Conservation (phyloP, 768 basidiomycete genomes). For the Tulasnella sp. region DNA sequence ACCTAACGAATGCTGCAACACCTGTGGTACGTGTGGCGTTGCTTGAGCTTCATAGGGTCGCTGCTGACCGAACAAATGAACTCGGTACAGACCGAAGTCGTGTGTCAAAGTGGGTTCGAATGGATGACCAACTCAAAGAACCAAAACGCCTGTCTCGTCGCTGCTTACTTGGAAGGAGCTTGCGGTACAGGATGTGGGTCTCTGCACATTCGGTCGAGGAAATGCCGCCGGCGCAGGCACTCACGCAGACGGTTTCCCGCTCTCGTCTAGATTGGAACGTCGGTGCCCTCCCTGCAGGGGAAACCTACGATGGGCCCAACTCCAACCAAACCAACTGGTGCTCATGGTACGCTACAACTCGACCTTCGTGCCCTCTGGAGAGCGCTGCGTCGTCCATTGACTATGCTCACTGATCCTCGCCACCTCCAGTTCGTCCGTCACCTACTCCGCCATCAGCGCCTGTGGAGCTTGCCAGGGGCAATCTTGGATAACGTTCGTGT, state of each 20-base stretch:
- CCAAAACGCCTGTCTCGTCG: neutral
- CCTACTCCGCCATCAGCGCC: neutral
- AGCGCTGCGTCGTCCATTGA: neutral
- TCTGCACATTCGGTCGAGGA: neutral
- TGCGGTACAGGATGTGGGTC: slow-evolving; percentile 1
- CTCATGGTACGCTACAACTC: neutral
- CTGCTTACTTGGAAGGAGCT: slow-evolving; percentile 1
- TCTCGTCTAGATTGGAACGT: slow-evolving; percentile 4
- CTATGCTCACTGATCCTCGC: neutral
- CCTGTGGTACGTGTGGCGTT: neutral
- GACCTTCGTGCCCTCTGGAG: neutral
- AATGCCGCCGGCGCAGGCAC: neutral
- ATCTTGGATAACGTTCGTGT: slow-evolving; percentile 1
- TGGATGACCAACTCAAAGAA: neutral
- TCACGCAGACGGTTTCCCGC: neutral
- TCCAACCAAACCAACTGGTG: slow-evolving; percentile 5
- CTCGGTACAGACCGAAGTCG: neutral
- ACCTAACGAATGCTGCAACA: neutral
- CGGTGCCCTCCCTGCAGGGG: neutral
- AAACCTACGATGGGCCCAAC: neutral
- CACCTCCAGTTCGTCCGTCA: neutral
- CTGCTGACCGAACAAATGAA: neutral
- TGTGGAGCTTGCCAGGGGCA: neutral
- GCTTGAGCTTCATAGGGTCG: neutral
- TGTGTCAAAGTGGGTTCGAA: neutral